Evolutionary conservation across 495 filamentous ascomycete genomes (phyloP).

Genomic region (Polyplosphaeria fusca): DNA sequence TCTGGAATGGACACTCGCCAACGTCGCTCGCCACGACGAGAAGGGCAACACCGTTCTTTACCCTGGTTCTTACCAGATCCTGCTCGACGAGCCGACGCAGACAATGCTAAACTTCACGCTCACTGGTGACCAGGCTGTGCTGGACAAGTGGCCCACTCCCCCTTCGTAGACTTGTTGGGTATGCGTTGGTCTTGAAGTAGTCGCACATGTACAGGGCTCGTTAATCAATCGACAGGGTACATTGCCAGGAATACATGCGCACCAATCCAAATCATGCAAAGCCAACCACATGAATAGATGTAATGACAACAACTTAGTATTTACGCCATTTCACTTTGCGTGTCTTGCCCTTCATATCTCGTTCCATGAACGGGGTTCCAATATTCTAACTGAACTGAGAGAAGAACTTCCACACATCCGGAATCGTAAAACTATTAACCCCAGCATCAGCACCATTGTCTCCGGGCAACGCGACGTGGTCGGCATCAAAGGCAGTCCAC

Average conservation of each 20-base stretch:
- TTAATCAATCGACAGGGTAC: too few species aligned
- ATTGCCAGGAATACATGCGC: too few species aligned
- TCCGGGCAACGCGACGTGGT: conserved; percentile 2
- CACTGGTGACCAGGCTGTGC: background rate
- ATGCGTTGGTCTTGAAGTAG: too few species aligned
- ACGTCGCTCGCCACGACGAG: conserved; percentile 10
- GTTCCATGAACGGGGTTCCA: too few species aligned
- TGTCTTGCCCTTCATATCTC: too few species aligned
- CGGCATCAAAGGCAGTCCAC: conserved; percentile 16
- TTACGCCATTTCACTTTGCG: too few species aligned
- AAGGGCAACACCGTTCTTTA: conserved; percentile 12
- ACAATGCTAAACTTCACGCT: conserved; percentile 1
- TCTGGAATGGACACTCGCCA: conserved; percentile 8
- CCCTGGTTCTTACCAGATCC: conserved; percentile 7
- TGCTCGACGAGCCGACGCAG: conserved; percentile 13
- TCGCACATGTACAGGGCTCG: too few species aligned
- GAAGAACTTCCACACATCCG: conserved; percentile 43
- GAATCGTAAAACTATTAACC: conserved; percentile 36
- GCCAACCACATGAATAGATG: too few species aligned
- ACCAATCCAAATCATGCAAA: too few species aligned
- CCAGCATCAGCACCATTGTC: conserved; percentile 3
- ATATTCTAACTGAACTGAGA: conserved; percentile 37
- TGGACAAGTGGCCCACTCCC: conserved; percentile 16
- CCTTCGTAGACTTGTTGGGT: too few species aligned
- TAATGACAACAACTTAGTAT: too few species aligned